Evolutionary conservation across 164 flowering plant species (phyloP), one percentile per base, ranked within the genome.

Genomic region (Paratinospora sagittata): DNA sequence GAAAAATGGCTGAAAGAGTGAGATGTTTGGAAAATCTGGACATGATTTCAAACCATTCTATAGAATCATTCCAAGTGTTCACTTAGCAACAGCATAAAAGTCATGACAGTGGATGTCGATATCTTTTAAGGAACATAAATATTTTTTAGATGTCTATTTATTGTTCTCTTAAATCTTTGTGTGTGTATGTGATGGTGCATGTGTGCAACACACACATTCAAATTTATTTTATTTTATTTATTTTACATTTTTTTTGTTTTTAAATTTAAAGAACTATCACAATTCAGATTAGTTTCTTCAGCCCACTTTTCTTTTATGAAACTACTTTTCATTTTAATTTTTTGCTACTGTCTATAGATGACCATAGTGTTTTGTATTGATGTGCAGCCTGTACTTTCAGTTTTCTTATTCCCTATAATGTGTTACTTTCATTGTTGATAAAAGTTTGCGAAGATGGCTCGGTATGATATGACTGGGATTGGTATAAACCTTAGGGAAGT

Each of bases 381-480:
- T 47, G 21, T 67, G 62, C 65, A 58, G 57, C 55, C 23, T 82
- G 68, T 70, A 81, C 79, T 78, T 76, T 76, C 84, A 83, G 81
- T 83, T 78, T 79, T 76, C 72, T 80, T 77, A 66, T 80, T 74
- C 75, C 74, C 76, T 84, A 77, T 81, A 71, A 74, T 80, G 47
- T 79, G 52, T 75, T 74, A 58, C 78, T 78, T 81, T 76, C 81
- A 77, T 84, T 70, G 62, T 65, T 75, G 70, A 69, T 82, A 63
- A 78, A 82, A 91, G 97, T 89, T 94, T 88, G 84, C 97, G 75
- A 94, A 86, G 93, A 92, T 92, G 97, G 91, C 92, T 55, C 87
- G 85, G 83, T 92, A 90, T 85, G 97, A 92, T 84, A 83, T 94
- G 88, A 84, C 88, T 78, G 98, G 98, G 72, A 82, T 94, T 82